phyloP scores from a whole-genome alignment of 2,329 filamentous ascomycete species.

The Pseudofabraea citricarpa region DNA sequence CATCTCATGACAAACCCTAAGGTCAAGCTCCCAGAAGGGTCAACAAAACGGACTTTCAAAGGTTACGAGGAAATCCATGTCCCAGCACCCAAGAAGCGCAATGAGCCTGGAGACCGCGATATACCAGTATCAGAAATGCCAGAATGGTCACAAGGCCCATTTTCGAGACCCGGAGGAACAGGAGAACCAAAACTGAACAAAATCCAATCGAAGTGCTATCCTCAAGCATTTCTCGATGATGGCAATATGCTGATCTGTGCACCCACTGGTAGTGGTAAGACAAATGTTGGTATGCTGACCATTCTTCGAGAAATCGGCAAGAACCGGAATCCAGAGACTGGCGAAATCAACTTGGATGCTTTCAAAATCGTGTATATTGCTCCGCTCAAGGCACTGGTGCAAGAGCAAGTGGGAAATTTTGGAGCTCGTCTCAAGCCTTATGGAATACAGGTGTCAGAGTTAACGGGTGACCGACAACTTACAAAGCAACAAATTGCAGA shows the following conservation, averaged over 20 bases:
- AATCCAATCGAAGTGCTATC: slow-evolving; percentile 91
- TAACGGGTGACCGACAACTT: slow-evolving; percentile 95
- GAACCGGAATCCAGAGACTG: slow-evolving; percentile 80
- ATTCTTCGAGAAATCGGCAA: slow-evolving; percentile 97
- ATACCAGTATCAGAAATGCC: slow-evolving; percentile 85
- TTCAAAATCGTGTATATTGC: slow-evolving; percentile 99
- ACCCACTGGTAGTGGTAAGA: slow-evolving; percentile 95
- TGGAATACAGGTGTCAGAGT: slow-evolving; percentile 87
- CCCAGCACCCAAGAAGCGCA: slow-evolving; percentile 83
- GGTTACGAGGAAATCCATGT: slow-evolving; percentile 99
- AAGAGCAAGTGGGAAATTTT: slow-evolving; percentile 98
- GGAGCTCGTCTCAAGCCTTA: slow-evolving; percentile 86
- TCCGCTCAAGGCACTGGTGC: slow-evolving; percentile 89
- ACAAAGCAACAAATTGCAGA: slow-evolving; percentile 98
- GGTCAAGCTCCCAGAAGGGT: slow-evolving; percentile 88
- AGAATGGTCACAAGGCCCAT: slow-evolving; percentile 84
- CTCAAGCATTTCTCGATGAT: slow-evolving; percentile 86
- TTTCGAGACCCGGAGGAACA: slow-evolving; percentile 45
- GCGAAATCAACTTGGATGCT: slow-evolving; percentile 90
- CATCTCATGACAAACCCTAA: slow-evolving; percentile 99
- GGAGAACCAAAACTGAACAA: slow-evolving; percentile 84
- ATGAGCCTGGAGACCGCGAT: slow-evolving; percentile 72
- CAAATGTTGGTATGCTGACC: slow-evolving; percentile 95
- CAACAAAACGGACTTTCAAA: slow-evolving; percentile 92
- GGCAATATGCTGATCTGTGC: slow-evolving; percentile 98